Base-by-base conservation (phyloP, 345 rosid species). In the Ceriops zippeliana region DNA sequence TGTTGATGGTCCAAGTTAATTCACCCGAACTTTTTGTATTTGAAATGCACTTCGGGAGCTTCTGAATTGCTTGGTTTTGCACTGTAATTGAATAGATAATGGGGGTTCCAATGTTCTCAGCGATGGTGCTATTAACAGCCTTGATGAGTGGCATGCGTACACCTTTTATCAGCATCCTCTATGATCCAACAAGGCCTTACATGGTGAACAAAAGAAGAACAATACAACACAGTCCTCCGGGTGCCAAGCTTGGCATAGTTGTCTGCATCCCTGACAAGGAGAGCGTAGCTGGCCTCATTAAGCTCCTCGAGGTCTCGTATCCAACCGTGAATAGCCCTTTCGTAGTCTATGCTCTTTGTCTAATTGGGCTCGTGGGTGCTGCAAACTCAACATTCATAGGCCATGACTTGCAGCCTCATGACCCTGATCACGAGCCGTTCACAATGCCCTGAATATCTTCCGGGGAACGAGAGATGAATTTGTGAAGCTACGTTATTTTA, bases 131-230 rank as follows among this genome's bases (percentile, higher is more conserved):
- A 19, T 46, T 72, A 27, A 68, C 87, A 0, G 5, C 74, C 10
- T 3, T 58, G 6, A 19, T 74, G 32, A 88, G 85, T 1, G 84
- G 70, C 26, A 24, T 82, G 54, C 28, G 49, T 2, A 67, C 86
- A 5, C 90, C 91, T 0, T 22, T 88, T 34, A 88, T 89, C 24
- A 75, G 78, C 77, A 52, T 87, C 37, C 78, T 93, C 6, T 91
- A 88, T 16, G 92, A 91, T 70, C 97, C 97, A 24, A 76, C 86
- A 1, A 82, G 72, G 70, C 95, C 96, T 20, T 86, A 87, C 67
- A 83, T 80, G 82, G 84, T 85, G n/a, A 88, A 76, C 78, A 85
- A 69, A 62, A 82, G 86, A 66, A 85, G 95, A 37, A 91, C 96
- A 27, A 83, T 91, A 77, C 97, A 91, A 15, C 90, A 93, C 76